Evolutionary conservation across 371 early-diverging fungal genomes (phyloP).

Genomic region (Mucor racemosus): DNA sequence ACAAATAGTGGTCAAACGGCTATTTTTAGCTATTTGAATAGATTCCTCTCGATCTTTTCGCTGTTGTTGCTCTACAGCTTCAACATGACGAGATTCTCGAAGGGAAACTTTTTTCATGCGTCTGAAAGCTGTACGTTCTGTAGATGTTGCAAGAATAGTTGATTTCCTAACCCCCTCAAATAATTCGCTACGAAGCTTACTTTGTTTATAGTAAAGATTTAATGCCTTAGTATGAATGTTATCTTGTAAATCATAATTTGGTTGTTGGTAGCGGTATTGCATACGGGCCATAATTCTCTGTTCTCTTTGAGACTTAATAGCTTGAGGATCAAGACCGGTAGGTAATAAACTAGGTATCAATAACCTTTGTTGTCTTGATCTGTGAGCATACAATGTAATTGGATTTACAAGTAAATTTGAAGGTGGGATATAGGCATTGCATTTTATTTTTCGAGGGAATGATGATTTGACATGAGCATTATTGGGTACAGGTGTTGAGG

Average conservation of each 20-base stretch:
- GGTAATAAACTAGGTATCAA: slow-evolving; percentile 82
- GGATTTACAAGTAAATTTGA: slow-evolving; percentile 55
- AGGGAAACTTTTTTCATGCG: slow-evolving; percentile 89
- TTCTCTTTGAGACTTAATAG: slow-evolving; percentile 43
- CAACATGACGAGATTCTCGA: slow-evolving; percentile 88
- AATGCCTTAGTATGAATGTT: slow-evolving; percentile 64
- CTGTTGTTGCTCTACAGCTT: slow-evolving; percentile 86
- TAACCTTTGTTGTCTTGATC: slow-evolving; percentile 71
- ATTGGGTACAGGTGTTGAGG: too few species aligned
- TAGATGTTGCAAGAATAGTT: slow-evolving; percentile 77
- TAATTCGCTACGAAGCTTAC: slow-evolving; percentile 78
- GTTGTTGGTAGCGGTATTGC: slow-evolving; percentile 74
- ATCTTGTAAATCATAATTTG: neutral
- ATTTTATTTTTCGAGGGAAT: neutral
- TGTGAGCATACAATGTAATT: slow-evolving; percentile 52
- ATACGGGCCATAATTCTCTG: slow-evolving; percentile 64
- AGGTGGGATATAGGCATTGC: slow-evolving; percentile 48
- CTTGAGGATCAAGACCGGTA: slow-evolving; percentile 75
- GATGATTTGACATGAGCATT: neutral
- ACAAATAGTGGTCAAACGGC: slow-evolving; percentile 76
- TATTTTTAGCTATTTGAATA: slow-evolving; percentile 78
- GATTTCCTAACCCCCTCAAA: slow-evolving; percentile 63
- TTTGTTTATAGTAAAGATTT: slow-evolving; percentile 75
- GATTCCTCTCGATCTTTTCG: slow-evolving; percentile 82
- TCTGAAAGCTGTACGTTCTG: slow-evolving; percentile 77